Base-by-base conservation (phyloP, 2,329 filamentous ascomycete genomes). In the Canariomyces notabilis region DNA sequence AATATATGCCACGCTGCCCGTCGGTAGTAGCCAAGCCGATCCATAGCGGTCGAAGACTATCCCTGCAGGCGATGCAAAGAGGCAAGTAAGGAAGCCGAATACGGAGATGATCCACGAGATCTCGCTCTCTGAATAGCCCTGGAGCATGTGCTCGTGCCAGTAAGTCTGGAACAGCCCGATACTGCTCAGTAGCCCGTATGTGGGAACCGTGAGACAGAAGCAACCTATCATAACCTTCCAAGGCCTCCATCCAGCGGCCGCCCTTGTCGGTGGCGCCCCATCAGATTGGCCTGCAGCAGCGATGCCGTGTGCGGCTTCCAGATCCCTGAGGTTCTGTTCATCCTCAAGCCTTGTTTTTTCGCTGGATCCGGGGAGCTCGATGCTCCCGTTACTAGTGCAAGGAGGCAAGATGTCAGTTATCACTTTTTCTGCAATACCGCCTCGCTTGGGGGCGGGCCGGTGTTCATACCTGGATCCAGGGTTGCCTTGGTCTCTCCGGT, bases 41-140 rank as follows among this genome's bases (percentile, higher is more conserved):
- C 59, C 54, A 35, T 48, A 51, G 7, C 46, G 54, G 52, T 63
- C 60, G 19, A 58, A 58, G 11, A 59, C 20, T 6, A 57, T 21
- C 4, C 61, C 61, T 5, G 42, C 50, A 4, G 52, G 48, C 8
- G 51, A 42, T 6, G 50, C 54, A 11, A 59, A 55, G n/a, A 63
- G 47, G 38, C 59, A 58, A 36, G 47, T 51, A 1, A 62, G 47
- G 35, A 61, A 61, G 20, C 58, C 60, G 34, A 59, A 59, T 11
- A 61, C 31, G 19, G 61, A 62, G 11, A 57, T 55, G 41, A 62
- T 60, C 59, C 58, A 64, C n/a, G 57, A 54, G 5, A 59, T 51
- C 11, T 57, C 47, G 22, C 46, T 49, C 15, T 50, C 45, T 2
- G 54, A 52, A 18, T 44, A 46, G 8, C 16, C 42, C 4, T n/a